phyloP scores from a whole-genome alignment of 202 grass and related monocot genomes.

The Digitaria exilis region DNA sequence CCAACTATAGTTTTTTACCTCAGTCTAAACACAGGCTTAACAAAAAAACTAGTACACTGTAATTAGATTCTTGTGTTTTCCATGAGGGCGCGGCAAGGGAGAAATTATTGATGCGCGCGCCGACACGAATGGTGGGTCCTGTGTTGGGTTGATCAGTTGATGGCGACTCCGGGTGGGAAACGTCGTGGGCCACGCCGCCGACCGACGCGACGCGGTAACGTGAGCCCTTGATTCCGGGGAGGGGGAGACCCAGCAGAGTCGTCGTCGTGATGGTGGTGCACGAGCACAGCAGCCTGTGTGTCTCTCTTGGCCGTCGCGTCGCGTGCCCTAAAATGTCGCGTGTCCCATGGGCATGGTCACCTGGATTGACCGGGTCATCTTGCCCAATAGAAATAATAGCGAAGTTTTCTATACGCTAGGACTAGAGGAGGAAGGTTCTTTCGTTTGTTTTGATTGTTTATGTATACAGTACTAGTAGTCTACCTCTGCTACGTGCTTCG shows the following conservation, averaged over 20 bases:
- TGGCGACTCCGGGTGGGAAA: background rate
- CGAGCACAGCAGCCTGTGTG: too few relatives aligned
- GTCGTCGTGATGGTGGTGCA: background rate
- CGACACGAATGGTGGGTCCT: background rate
- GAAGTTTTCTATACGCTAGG: background rate
- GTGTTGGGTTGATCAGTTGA: background rate
- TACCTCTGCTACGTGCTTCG: background rate
- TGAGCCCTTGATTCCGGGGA: conserved; percentile 14
- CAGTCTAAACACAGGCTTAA: too few relatives aligned
- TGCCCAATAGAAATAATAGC: background rate
- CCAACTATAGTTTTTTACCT: too few relatives aligned
- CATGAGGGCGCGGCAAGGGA: background rate
- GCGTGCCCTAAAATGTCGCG: background rate
- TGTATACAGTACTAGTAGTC: background rate
- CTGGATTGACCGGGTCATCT: background rate
- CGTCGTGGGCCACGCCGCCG: background rate
- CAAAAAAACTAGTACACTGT: too few relatives aligned
- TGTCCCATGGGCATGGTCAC: background rate
- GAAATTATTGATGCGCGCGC: background rate
- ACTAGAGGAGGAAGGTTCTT: background rate
- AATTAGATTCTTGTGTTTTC: too few relatives aligned
- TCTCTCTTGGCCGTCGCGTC: background rate
- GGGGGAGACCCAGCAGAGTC: background rate
- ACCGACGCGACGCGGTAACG: background rate
- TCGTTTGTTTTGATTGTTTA: background rate